phyloP scores from a whole-genome alignment of 345 rosid species.

The Clausena lansium region DNA sequence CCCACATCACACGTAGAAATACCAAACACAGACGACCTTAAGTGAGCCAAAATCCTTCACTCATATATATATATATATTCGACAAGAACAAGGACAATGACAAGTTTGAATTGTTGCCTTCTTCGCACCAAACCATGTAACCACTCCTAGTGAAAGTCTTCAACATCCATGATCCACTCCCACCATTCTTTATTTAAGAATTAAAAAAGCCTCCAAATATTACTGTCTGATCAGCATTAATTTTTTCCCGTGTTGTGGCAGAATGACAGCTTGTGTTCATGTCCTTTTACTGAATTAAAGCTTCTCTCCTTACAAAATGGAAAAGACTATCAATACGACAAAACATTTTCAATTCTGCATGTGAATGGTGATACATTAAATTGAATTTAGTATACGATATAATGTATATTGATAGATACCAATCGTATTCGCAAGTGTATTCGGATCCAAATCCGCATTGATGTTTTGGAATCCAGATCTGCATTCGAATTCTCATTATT shows the following conservation, averaged over 20 bases:
- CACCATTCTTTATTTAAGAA: not conserved
- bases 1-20: not conserved
- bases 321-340: slow-evolving; percentile 7
- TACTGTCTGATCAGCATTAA: not conserved
- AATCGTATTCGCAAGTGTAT: not conserved
- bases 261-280: slow-evolving; percentile 23
- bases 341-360: not conserved
- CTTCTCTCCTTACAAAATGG: slow-evolving; percentile 3
- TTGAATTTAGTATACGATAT: not conserved
- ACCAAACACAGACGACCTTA: not conserved
- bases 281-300: slow-evolving; percentile 10
- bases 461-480: too few species aligned
- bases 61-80: not conserved
- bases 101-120: slow-evolving; percentile 21
- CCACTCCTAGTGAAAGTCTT: slow-evolving; percentile 18
- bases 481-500: too few species aligned
- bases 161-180: slow-evolving; percentile 4
- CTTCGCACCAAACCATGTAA: slow-evolving; percentile 30
- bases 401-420: not conserved
- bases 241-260: not conserved
- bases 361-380: not conserved
- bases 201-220: slow-evolving; percentile 6
- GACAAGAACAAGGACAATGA: slow-evolving; percentile 15
- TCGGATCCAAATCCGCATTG: not conserved
- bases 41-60: not conserved